Evolutionary conservation across 2,329 filamentous ascomycete species (phyloP), one percentile per base, ranked within the genome.

Genomic region (Emericellopsis atlantica): DNA sequence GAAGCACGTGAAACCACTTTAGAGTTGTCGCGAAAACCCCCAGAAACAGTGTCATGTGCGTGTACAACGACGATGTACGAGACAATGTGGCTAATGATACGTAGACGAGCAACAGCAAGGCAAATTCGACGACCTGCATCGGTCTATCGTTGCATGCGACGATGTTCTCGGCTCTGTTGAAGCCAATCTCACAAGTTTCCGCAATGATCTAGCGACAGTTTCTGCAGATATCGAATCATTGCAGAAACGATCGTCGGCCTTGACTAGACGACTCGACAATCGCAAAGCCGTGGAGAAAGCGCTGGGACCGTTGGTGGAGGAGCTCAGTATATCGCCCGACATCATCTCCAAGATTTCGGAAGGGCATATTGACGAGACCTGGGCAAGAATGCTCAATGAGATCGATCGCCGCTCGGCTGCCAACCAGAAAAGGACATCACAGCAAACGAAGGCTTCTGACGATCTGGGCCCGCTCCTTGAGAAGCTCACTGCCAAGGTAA

Each of bases 201-300:
- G 93, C 56, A 84, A 88, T 45, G 93, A 98, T 59, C 75, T 98
- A 10, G 90, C 87, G 8, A 76, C 79, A 12, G 92, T 98, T 11
- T 95, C 92, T 2, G 82, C 88, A 6, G 92, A 98, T 57, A 98
- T 98, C 40, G 92, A 98, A 61, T 88, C 81, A 2, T 65, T 98
- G 33, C 92, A 98, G 62, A 80, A 82, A 40, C 79, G 92, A 37
- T 98, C 92, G 0, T 75, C 81, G 10, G 79, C 82, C 7, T 63
- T 98, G 44, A 95, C 87, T 51, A 78, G 84, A 31, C 81, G 88
- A 52, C 67, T 98, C 24, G 84, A 94, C 49, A 95, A 95, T 54
- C 76, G 93, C 31, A 89, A 84, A 56, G 79, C 84, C 14, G 86
- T 96, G 5, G 92, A 96, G 61, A 89, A 85, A 58, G 72, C 87